Evolutionary conservation across 306 rosid genomes (phyloP).

Genomic region (Spatholobus suberectus): DNA sequence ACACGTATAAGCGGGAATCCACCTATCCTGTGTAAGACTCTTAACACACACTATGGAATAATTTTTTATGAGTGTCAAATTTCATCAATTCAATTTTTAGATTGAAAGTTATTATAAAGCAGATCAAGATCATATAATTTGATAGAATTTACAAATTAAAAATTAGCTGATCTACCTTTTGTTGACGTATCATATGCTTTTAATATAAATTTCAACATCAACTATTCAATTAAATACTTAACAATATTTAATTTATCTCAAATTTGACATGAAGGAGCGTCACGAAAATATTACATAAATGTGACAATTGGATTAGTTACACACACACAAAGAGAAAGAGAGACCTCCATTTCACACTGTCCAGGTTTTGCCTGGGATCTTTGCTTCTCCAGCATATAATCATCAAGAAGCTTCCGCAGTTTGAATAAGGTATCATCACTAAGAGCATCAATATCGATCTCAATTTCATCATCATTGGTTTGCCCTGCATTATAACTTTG

Average conservation of each 20-base stretch:
- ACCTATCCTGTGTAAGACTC: neutral
- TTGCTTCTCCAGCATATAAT: slow-evolving; percentile 70
- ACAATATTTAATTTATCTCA: neutral
- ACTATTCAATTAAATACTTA: neutral
- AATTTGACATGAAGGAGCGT: neutral
- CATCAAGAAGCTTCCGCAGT: slow-evolving; percentile 79
- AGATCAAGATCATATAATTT: neutral
- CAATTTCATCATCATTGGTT: slow-evolving; percentile 83
- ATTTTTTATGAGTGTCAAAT: neutral
- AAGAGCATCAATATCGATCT: slow-evolving; percentile 85
- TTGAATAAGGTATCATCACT: slow-evolving; percentile 75
- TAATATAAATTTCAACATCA: neutral
- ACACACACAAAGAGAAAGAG: slow-evolving; percentile 22
- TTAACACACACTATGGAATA: neutral
- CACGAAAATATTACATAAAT: neutral
- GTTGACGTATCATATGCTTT: neutral
- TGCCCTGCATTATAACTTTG: slow-evolving; percentile 60
- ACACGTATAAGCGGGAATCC: neutral
- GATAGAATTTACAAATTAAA: neutral
- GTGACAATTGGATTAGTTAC: neutral
- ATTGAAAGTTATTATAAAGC: neutral
- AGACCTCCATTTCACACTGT: slow-evolving; percentile 85
- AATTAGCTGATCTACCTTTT: neutral
- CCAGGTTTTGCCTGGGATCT: slow-evolving; percentile 55
- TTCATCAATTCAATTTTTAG: slow-evolving; percentile 8